Evolutionary conservation across 805 yeast species (phyloP).

Genomic region (Metschnikowia anglica): DNA sequence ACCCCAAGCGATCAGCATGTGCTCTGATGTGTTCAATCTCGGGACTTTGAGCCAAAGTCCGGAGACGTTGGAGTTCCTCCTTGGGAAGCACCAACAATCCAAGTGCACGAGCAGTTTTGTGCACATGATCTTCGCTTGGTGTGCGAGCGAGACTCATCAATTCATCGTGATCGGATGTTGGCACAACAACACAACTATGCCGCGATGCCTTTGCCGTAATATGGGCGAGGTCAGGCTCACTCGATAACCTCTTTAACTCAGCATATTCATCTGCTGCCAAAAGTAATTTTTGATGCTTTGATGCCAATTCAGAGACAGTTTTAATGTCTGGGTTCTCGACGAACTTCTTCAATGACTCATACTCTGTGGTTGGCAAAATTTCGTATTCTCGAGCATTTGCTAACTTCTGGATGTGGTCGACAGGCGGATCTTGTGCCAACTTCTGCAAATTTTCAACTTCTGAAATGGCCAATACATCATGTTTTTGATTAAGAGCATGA

Average conservation of each 20-base stretch:
- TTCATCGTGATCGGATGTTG: conserved; percentile 8
- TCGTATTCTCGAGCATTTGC: conserved; percentile 4
- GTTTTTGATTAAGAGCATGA: conserved; percentile 7
- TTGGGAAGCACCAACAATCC: conserved; percentile 7
- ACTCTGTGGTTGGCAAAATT: conserved; percentile 7
- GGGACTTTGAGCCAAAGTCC: conserved; percentile 23
- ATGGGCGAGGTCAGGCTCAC: conserved; percentile 12
- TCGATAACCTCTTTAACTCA: conserved; percentile 7
- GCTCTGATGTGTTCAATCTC: conserved; percentile 24
- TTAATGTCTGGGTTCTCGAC: conserved; percentile 13
- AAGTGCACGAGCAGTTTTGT: conserved; percentile 10
- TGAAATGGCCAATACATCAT: conserved; percentile 3
- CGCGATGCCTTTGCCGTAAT: conserved; percentile 9
- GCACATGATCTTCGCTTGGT: conserved; percentile 13
- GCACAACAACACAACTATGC: conserved; percentile 11
- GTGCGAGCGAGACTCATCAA: conserved; percentile 12
- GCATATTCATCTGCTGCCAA: conserved; percentile 15
- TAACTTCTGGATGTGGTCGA: conserved; percentile 12
- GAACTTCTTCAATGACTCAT: conserved; percentile 5
- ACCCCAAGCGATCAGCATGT: conserved; percentile 23
- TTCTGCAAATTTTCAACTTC: conserved; percentile 8
- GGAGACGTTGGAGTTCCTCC: conserved; percentile 8
- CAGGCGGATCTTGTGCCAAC: conserved; percentile 13
- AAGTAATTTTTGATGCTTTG: conserved; percentile 9
- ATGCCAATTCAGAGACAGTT: conserved; percentile 19